These are phyloP conservation scores for Aspergillus ibericus DNA, from an alignment of 2,329 filamentous ascomycete genomes.

Conservation along the genomic window DNA sequence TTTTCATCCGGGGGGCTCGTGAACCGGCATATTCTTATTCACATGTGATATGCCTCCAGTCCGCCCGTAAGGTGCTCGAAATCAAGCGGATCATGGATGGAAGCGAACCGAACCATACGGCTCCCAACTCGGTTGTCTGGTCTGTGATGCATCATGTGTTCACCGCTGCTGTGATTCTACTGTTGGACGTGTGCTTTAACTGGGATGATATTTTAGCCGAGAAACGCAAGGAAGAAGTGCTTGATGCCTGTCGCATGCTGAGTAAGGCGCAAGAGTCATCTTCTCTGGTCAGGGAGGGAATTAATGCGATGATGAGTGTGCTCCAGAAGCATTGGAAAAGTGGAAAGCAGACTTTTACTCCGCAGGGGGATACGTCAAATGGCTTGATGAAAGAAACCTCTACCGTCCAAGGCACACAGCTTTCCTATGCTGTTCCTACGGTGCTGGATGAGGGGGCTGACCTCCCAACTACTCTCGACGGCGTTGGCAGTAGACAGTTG, in stretches of 20 bases:
- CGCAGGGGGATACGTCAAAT: neutral
- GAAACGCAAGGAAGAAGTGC: conserved; percentile 37
- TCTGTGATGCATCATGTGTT: conserved; percentile 43
- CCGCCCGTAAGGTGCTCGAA: conserved; percentile 40
- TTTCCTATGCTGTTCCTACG: neutral
- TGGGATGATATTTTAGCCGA: conserved; percentile 39
- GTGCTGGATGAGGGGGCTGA: neutral
- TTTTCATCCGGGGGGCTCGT: conserved; percentile 39
- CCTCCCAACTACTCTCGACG: neutral
- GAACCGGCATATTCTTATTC: conserved; percentile 41
- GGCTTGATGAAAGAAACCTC: neutral
- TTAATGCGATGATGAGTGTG: conserved; percentile 40
- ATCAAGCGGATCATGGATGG: conserved; percentile 38
- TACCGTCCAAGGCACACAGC: neutral
- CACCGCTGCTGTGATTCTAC: conserved; percentile 40
- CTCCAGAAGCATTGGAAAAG: conserved; percentile 34
- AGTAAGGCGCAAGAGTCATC: conserved; percentile 37
- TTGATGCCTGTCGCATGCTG: conserved; percentile 40
- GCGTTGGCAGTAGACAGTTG: conserved; percentile 14
- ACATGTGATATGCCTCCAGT: conserved; percentile 37
- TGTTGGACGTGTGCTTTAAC: conserved; percentile 45
- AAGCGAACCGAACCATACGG: conserved; percentile 26
- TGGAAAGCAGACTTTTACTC: conserved; percentile 7
- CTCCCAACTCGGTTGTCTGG: conserved; percentile 32
- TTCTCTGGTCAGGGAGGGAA: conserved; percentile 31